Percentiles rank a stretch among this genome's conserved stretches.
phyloP scores from a whole-genome alignment of 1,139 yeast species.

The Saccharomyces hybrid region DNA sequence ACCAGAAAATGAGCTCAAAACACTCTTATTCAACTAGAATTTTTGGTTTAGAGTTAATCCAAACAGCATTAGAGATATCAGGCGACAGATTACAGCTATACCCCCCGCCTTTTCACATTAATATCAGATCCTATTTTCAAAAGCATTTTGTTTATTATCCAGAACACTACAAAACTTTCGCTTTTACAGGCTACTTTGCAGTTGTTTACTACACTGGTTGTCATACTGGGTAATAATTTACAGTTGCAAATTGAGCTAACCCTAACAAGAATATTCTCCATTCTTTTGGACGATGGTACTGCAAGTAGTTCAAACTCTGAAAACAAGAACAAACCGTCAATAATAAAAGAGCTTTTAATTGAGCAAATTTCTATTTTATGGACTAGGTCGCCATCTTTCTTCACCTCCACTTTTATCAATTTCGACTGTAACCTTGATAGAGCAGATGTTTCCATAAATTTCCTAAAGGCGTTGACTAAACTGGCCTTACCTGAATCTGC shows the following conservation, averaged over 20 bases:
- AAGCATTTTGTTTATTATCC: slow-evolving; percentile 70
- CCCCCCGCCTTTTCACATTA: slow-evolving; percentile 56
- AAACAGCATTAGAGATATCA: slow-evolving; percentile 73
- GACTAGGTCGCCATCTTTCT: slow-evolving; percentile 75
- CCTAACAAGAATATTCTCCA: slow-evolving; percentile 48
- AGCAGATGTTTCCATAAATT: slow-evolving; percentile 64
- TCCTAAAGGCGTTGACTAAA: slow-evolving; percentile 65
- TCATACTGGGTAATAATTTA: slow-evolving; percentile 50
- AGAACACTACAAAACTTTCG: slow-evolving; percentile 57
- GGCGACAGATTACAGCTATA: slow-evolving; percentile 63
- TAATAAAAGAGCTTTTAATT: slow-evolving; percentile 68
- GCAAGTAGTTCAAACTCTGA: slow-evolving; percentile 16
- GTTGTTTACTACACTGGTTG: slow-evolving; percentile 59
- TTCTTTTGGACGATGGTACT: slow-evolving; percentile 39
- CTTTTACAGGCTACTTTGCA: slow-evolving; percentile 70
- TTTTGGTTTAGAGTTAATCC: slow-evolving; percentile 69
- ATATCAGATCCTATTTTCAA: slow-evolving; percentile 77
- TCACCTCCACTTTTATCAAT: slow-evolving; percentile 67
- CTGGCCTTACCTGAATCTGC: slow-evolving; percentile 80
- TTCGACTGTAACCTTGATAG: slow-evolving; percentile 91
- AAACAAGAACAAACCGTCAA: slow-evolving; percentile 33
- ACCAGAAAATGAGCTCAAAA: slow-evolving; percentile 72
- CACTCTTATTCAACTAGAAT: slow-evolving; percentile 84
- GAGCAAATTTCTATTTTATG: slow-evolving; percentile 79
- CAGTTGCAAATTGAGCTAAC: slow-evolving; percentile 65